These are phyloP conservation scores for Leishmania gerbilli DNA, from an alignment of 208 protist species.

Conservation along the genomic window DNA sequence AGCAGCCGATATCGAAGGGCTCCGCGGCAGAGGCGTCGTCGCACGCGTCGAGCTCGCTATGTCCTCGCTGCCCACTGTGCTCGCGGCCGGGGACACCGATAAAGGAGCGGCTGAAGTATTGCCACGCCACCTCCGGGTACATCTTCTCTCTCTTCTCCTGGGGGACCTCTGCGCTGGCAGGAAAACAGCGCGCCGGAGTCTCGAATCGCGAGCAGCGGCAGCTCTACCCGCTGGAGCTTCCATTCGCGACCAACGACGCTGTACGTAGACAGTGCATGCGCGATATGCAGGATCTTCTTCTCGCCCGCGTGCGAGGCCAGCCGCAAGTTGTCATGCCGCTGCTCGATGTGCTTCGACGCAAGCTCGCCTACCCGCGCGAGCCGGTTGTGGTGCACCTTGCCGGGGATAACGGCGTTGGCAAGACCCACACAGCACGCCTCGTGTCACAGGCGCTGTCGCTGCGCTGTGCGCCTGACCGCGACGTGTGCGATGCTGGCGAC, in stretches of 20 bases:
- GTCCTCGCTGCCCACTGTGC: conserved; percentile 57
- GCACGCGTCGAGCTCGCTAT: conserved; percentile 14
- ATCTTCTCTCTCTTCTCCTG: conserved; percentile 27
- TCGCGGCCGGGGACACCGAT: conserved; percentile 26
- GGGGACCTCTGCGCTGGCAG: conserved; percentile 20
- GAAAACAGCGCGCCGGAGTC: background rate
- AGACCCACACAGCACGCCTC: conserved; percentile 69
- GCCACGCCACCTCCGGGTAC: conserved; percentile 29
- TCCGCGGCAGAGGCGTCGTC: background rate
- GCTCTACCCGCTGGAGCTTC: conserved; percentile 47
- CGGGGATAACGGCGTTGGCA: conserved; percentile 86
- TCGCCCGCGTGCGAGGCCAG: conserved; percentile 52
- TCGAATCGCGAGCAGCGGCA: conserved; percentile 20
- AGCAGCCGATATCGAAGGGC: background rate
- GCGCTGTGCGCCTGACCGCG: conserved; percentile 33
- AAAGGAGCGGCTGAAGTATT: conserved; percentile 38
- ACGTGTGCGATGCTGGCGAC: conserved; percentile 63
- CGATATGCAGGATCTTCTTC: conserved; percentile 52
- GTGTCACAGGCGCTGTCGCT: conserved; percentile 69
- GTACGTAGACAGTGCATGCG: conserved; percentile 43
- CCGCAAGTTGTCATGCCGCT: conserved; percentile 53
- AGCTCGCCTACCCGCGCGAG: conserved; percentile 56
- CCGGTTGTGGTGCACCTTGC: conserved; percentile 81
- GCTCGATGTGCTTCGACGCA: conserved; percentile 49
- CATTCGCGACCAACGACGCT: conserved; percentile 45